Conservation (phyloP, 2,329 filamentous ascomycete genomes). For the Trichoderma sp. region DNA sequence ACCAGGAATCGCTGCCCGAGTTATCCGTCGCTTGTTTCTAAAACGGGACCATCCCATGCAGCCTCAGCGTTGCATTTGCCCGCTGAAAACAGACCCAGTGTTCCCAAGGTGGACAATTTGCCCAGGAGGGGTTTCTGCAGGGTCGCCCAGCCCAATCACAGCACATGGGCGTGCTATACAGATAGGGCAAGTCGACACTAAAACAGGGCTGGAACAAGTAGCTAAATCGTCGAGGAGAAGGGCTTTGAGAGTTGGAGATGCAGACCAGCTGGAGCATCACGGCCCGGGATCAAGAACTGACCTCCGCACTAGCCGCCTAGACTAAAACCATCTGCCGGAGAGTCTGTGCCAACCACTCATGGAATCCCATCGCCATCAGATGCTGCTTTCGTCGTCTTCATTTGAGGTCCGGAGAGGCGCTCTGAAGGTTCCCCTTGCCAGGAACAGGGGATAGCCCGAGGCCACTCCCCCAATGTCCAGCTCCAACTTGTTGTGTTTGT, state of each 20-base stretch:
- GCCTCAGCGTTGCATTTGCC: constrained; percentile 14
- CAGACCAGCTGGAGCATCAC: background rate
- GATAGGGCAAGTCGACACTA: constrained; percentile 15
- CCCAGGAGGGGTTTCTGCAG: constrained; percentile 8
- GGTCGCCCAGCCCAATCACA: constrained; percentile 11
- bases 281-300: constrained; percentile 14
- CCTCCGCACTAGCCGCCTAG: constrained; percentile 4
- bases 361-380: background rate
- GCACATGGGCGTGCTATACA: background rate
- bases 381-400: constrained; percentile 13
- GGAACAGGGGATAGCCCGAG: background rate
- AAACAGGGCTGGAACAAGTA: background rate
- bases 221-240: constrained; percentile 7
- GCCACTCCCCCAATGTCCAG: background rate
- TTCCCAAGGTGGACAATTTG: background rate
- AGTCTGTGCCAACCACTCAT: constrained; percentile 5
- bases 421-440: background rate
- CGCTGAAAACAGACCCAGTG: background rate
- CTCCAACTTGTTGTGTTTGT: background rate
- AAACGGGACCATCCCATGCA: constrained; percentile 10
- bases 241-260: constrained; percentile 6
- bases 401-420: constrained; percentile 10
- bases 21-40: constrained; percentile 15
- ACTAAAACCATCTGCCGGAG: constrained; percentile 7
- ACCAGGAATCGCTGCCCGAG: background rate